A percentile compares a stretch with the other conserved stretches of the same genome.
Conservation (phyloP, 306 rosid genomes). For the Geum urbanum region DNA sequence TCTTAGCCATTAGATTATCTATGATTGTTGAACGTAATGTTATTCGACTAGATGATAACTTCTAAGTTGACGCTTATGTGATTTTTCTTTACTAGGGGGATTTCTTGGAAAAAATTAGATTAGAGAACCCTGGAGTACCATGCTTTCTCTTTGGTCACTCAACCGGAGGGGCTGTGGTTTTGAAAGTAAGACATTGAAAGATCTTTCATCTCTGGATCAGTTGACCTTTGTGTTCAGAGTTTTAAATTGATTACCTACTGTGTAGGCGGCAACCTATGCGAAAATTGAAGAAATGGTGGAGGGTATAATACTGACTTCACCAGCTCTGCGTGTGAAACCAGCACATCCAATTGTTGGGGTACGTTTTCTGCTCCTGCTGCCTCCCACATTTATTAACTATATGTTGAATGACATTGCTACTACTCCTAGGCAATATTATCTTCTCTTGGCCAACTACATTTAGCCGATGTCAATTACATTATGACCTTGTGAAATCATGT, state of each 20-base stretch:
- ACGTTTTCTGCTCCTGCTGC: slow-evolving; percentile 25
- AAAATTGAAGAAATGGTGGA: slow-evolving; percentile 63
- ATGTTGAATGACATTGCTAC: not conserved
- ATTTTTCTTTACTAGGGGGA: slow-evolving; percentile 50
- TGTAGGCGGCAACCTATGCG: slow-evolving; percentile 61
- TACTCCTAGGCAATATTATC: not conserved
- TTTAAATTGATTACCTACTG: slow-evolving; percentile 10
- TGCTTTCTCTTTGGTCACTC: slow-evolving; percentile 99
- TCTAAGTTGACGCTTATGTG: not conserved
- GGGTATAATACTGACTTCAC: slow-evolving; percentile 90
- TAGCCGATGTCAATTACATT: not conserved
- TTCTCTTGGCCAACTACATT: not conserved
- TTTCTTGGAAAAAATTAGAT: slow-evolving; percentile 74
- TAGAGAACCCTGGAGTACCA: slow-evolving; percentile 86
- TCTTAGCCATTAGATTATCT: too few relatives aligned
- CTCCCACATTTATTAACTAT: not conserved
- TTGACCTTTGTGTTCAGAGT: not conserved
- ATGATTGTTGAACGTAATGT: not conserved
- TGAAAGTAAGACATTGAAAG: slow-evolving; percentile 51
- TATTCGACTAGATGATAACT: not conserved
- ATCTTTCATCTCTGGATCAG: not conserved
- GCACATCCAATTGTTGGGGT: slow-evolving; percentile 94
- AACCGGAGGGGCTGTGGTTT: slow-evolving; percentile 97
- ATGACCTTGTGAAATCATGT: not conserved
- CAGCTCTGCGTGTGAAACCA: slow-evolving; percentile 93